Evolutionary conservation across 1,139 yeast species (phyloP).

Genomic region (Torulaspora pretoriensis): DNA sequence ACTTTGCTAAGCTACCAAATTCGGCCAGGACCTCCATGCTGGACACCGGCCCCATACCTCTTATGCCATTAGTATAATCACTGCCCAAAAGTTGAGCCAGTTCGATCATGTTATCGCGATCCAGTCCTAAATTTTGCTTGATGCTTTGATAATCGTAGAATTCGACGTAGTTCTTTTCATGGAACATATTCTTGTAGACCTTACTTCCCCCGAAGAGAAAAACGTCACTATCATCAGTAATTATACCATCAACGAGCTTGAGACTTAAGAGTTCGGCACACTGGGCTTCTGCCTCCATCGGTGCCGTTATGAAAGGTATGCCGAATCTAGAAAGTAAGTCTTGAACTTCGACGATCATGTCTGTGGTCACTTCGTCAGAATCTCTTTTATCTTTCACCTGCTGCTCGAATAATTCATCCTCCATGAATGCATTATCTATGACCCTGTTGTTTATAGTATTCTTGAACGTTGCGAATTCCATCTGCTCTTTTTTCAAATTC

Average conservation of each 20-base stretch:
- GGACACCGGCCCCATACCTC: constrained; percentile 88
- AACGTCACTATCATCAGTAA: constrained; percentile 97
- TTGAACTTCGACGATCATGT: constrained; percentile 87
- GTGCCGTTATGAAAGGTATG: constrained; percentile 89
- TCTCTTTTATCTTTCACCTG: constrained; percentile 71
- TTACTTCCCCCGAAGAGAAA: constrained; percentile 86
- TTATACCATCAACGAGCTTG: constrained; percentile 84
- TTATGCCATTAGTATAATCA: constrained; percentile 88
- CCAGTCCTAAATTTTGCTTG: constrained; percentile 60
- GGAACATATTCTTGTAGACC: constrained; percentile 90
- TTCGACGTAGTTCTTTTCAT: constrained; percentile 88
- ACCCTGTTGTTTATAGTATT: constrained; percentile 40
- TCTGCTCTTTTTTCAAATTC: constrained; percentile 63
- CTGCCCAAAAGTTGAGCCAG: constrained; percentile 83
- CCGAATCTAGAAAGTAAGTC: constrained; percentile 83
- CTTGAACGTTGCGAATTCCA: constrained; percentile 65
- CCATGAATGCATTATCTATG: constrained; percentile 28
- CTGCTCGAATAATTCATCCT: constrained; percentile 44
- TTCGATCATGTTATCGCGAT: constrained; percentile 60
- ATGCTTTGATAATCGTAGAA: constrained; percentile 64
- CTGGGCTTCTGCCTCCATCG: constrained; percentile 98
- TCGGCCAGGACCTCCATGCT: constrained; percentile 93
- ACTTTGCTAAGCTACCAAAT: constrained; percentile 50
- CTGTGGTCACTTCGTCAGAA: constrained; percentile 83
- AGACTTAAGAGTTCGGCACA: constrained; percentile 72